These are phyloP conservation scores for Tetrahymena borealis DNA, from an alignment of 73 alveolate genomes.

Conservation along the genomic window DNA sequence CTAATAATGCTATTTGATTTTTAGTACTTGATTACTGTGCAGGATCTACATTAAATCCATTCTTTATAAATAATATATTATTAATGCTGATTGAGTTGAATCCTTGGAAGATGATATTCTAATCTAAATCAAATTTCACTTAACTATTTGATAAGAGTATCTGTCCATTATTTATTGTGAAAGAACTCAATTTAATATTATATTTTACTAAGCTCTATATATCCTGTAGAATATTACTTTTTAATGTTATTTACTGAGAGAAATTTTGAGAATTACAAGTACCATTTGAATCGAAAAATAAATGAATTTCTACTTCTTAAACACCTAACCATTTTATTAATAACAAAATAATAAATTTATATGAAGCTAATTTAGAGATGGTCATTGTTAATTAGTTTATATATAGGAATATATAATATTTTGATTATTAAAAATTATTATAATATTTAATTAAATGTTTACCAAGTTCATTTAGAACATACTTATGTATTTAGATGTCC, in stretches of 20 bases:
- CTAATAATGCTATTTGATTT: not conserved
- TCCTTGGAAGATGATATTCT: not conserved
- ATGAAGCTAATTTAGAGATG: too few species aligned
- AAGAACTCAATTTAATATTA: not conserved
- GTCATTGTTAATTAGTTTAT: too few species aligned
- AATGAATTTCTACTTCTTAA: not conserved
- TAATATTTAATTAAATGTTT: not conserved
- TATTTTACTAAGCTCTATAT: not conserved
- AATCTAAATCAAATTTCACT: not conserved
- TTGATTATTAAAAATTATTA: not conserved
- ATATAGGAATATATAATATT: too few species aligned
- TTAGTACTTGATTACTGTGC: not conserved
- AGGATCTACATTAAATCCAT: not conserved
- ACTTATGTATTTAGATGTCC: not conserved
- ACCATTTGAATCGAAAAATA: not conserved
- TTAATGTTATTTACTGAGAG: not conserved
- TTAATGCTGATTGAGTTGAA: not conserved
- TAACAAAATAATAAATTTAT: not conserved
- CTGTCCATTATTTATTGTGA: not conserved
- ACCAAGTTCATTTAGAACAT: not conserved
- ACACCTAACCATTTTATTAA: not conserved
- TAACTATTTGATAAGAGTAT: not conserved
- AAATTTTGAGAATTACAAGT: too few species aligned
- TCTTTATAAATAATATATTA: not conserved
- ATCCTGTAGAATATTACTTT: not conserved